Evolutionary conservation across 306 rosid species (phyloP).

Genomic region (Sicyos baderoa): DNA sequence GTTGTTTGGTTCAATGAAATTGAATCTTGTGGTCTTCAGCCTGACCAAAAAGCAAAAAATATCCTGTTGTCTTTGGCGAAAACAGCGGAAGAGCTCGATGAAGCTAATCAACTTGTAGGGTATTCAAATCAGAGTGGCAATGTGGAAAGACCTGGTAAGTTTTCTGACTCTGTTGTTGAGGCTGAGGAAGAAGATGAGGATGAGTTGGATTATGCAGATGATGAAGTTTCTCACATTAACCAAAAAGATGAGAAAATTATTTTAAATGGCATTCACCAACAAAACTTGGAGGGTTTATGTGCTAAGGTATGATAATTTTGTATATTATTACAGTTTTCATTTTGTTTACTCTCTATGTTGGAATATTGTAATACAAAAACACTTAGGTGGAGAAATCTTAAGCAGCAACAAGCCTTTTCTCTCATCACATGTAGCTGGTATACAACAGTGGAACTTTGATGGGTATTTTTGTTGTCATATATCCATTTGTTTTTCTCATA

Average conservation of each 20-base stretch:
- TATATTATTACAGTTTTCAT: not conserved
- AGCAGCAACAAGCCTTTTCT: not conserved
- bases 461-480: slow-evolving; percentile 8
- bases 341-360: not conserved
- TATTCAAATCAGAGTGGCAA: slow-evolving; percentile 26
- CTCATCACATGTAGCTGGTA: not conserved
- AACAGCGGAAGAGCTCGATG: slow-evolving; percentile 49
- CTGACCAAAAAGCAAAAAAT: slow-evolving; percentile 83
- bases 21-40: slow-evolving; percentile 49
- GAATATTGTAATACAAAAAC: slow-evolving; percentile 10
- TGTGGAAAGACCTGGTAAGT: slow-evolving; percentile 24
- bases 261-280: slow-evolving; percentile 22
- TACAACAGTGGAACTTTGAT: slow-evolving; percentile 2
- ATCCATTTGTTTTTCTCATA: not conserved
- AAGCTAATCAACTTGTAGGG: slow-evolving; percentile 48
- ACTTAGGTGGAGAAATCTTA: slow-evolving; percentile 4
- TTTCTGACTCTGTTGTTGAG: slow-evolving; percentile 21
- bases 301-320: slow-evolving; percentile 7
- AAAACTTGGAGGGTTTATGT: slow-evolving; percentile 22
- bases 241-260: slow-evolving; percentile 12
- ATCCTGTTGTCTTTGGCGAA: slow-evolving; percentile 65
- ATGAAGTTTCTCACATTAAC: not conserved
- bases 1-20: slow-evolving; percentile 84
- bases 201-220: slow-evolving; percentile 30
- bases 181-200: slow-evolving; percentile 30